Percentiles rank a stretch among this genome's conserved stretches.
These are phyloP conservation scores for Mucor irregularis DNA, from an alignment of 371 early-diverging fungal species.

Conservation along the genomic window DNA sequence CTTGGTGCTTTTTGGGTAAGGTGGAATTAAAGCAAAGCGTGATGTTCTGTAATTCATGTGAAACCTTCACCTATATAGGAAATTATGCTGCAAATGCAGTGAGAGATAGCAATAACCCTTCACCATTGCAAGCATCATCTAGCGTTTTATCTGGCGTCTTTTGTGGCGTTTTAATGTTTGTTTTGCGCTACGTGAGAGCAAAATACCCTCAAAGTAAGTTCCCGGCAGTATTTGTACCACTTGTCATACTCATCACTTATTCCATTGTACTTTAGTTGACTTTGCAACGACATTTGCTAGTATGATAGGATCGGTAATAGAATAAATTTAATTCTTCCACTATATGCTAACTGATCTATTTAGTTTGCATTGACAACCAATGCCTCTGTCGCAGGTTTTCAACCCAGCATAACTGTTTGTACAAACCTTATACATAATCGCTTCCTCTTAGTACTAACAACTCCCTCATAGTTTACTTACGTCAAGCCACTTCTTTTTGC, in stretches of 20 bases:
- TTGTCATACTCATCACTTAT: background rate
- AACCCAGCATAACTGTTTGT: conserved; percentile 22
- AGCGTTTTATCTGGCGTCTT: conserved; percentile 35
- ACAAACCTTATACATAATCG: background rate
- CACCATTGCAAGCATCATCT: conserved; percentile 32
- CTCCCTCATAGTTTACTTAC: conserved; percentile 26
- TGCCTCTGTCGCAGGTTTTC: conserved; percentile 20
- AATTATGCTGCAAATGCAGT: conserved; percentile 34
- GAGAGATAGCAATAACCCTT: conserved; percentile 24
- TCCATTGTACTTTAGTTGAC: conserved; percentile 12
- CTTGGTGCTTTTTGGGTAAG: conserved; percentile 16
- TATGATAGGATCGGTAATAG: conserved; percentile 30
- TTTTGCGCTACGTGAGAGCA: conserved; percentile 28
- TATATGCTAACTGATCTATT: background rate
- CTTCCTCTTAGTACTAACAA: background rate
- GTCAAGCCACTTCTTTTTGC: conserved; percentile 34
- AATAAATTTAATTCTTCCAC: background rate
- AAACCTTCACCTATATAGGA: too few relatives aligned
- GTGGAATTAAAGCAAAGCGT: background rate
- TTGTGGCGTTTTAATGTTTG: conserved; percentile 29
- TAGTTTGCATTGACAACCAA: conserved; percentile 35
- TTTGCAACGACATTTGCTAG: conserved; percentile 37
- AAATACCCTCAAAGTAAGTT: conserved; percentile 32
- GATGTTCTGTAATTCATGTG: conserved; percentile 3
- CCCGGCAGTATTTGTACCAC: background rate